Conservation (phyloP, 208 protist genomes). For the Endotrypanum monterogeii region DNA sequence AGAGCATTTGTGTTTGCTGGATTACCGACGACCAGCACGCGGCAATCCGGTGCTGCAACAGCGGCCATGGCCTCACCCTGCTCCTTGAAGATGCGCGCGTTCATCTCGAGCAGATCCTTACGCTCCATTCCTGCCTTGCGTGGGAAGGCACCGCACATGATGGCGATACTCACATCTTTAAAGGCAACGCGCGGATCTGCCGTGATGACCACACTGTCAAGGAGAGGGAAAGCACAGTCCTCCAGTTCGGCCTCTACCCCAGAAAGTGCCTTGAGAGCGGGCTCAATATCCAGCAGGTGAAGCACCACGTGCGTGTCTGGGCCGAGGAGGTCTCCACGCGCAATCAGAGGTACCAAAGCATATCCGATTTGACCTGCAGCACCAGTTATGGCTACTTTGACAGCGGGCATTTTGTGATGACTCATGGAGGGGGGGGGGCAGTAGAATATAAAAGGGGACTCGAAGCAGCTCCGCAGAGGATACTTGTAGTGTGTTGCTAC, state of each 20-base stretch:
- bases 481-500: neutral
- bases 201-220: constrained; percentile 79
- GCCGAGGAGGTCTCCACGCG: constrained; percentile 92
- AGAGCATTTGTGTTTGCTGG: constrained; percentile 98
- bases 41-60: constrained; percentile 80
- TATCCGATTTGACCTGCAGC: constrained; percentile 98
- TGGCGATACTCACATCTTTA: constrained; percentile 71
- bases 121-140: constrained; percentile 95
- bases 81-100: constrained; percentile 95
- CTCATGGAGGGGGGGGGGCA: neutral
- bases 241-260: constrained; percentile 93
- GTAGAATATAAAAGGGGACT: neutral
- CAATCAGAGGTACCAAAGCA: constrained; percentile 93
- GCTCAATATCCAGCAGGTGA: constrained; percentile 89
- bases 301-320: constrained; percentile 88
- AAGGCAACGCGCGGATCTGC: constrained; percentile 83
- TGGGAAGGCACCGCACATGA: constrained; percentile 89
- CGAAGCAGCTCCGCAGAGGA: neutral
- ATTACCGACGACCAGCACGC: constrained; percentile 95
- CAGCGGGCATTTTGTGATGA: constrained; percentile 14
- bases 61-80: constrained; percentile 92
- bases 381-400: constrained; percentile 92
- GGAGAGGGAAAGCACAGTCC: constrained; percentile 93
- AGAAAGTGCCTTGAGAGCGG: constrained; percentile 73
- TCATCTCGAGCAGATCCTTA: constrained; percentile 95